Evolutionary conservation across 2,329 filamentous ascomycete genomes (phyloP).

Genomic region (Exophiala sp.): DNA sequence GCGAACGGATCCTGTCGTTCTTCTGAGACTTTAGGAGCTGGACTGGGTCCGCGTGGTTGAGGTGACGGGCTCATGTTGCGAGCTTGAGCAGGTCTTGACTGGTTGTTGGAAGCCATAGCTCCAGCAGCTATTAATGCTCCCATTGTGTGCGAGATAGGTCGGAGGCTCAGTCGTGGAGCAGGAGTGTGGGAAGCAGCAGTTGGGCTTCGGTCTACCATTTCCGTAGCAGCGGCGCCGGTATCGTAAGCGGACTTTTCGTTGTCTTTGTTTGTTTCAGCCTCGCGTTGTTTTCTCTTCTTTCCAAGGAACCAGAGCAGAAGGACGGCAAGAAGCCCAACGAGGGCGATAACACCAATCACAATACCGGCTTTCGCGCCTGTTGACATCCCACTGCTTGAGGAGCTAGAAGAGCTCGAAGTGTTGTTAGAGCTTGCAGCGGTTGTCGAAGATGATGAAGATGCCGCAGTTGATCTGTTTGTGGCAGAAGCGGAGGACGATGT

Average conservation of each 20-base stretch:
- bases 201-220: slow-evolving; percentile 31
- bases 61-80: slow-evolving; percentile 13
- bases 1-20: slow-evolving; percentile 20
- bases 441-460: not conserved
- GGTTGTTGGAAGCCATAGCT: no score
- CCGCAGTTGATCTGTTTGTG: slow-evolving; percentile 18
- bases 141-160: slow-evolving; percentile 79
- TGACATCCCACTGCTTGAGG: slow-evolving; percentile 39
- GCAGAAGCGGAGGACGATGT: slow-evolving; percentile 18
- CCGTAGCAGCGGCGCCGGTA: slow-evolving; percentile 34
- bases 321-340: slow-evolving; percentile 63
- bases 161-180: slow-evolving; percentile 78
- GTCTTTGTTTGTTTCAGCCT: slow-evolving; percentile 48
- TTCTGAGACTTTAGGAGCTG: slow-evolving; percentile 4
- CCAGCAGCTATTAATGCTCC: slow-evolving; percentile 48
- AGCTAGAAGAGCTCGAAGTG: slow-evolving; percentile 8
- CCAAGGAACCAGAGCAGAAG: slow-evolving; percentile 69
- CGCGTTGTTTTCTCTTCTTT: slow-evolving; percentile 62
- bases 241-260: slow-evolving; percentile 59
- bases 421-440: no score
- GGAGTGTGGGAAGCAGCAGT: slow-evolving; percentile 44
- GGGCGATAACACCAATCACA: slow-evolving; percentile 73
- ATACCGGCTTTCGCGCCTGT: slow-evolving; percentile 70
- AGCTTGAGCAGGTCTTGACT: slow-evolving; percentile 13
- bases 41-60: slow-evolving; percentile 19